Percentiles rank a stretch among this genome's conserved stretches.
Conservation (phyloP, 2,329 filamentous ascomycete genomes). For the Neobulgaria alba region DNA sequence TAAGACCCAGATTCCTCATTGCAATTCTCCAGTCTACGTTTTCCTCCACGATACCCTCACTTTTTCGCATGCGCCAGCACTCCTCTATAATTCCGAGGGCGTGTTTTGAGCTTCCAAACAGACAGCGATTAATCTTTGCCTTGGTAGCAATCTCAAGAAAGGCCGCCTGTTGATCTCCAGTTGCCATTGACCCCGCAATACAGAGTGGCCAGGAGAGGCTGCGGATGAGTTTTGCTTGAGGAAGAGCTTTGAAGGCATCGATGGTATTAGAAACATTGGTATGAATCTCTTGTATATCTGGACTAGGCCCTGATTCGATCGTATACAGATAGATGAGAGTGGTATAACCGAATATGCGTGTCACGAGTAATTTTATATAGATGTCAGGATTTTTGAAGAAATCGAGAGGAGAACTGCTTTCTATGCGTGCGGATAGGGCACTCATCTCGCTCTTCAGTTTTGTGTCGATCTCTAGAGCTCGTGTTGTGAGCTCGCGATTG, state of each 20-base stretch:
- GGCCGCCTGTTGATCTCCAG: background rate
- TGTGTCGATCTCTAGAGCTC: conserved; percentile 24
- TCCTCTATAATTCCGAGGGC: conserved; percentile 1
- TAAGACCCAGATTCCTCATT: background rate
- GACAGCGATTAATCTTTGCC: background rate
- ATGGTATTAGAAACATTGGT: background rate
- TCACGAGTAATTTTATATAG: conserved; percentile 4
- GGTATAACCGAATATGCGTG: conserved; percentile 9
- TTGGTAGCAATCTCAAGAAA: background rate
- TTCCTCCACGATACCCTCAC: background rate
- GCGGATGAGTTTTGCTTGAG: background rate
- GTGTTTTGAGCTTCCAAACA: background rate
- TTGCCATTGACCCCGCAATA: conserved; percentile 1
- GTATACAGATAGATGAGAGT: conserved; percentile 14
- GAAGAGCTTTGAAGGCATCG: background rate
- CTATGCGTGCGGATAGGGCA: background rate
- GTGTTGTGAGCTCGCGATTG: conserved; percentile 34
- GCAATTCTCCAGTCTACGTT: background rate
- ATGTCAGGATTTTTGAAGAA: background rate
- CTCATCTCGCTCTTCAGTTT: conserved; percentile 5
- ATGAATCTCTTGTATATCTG: background rate
- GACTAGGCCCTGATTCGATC: conserved; percentile 6
- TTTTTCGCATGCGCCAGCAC: background rate
- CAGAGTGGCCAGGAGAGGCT: background rate
- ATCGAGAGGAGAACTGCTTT: background rate